Evolutionary conservation across 2,329 filamentous ascomycete species (phyloP).

Genomic region (Kalmusia sp.): DNA sequence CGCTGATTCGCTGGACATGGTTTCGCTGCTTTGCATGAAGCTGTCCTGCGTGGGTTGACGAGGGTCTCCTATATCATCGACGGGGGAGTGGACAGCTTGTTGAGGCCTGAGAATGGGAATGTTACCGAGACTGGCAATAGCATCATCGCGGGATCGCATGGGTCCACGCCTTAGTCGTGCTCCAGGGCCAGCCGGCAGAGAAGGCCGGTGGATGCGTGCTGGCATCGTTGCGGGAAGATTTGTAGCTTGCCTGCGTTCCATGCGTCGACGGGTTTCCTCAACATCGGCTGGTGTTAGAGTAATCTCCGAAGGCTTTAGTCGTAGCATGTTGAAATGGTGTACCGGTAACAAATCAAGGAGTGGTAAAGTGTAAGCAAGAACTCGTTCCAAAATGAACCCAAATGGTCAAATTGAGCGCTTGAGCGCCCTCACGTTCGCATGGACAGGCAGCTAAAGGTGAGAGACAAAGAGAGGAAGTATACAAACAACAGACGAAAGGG

Average conservation of each 20-base stretch:
- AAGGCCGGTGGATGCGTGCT: slow-evolving; percentile 12
- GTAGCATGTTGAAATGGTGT: slow-evolving; percentile 36
- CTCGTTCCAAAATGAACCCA: slow-evolving; percentile 16
- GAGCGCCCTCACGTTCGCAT: background rate
- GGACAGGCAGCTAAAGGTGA: background rate
- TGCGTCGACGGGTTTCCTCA: slow-evolving; percentile 41
- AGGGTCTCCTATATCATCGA: slow-evolving; percentile 22
- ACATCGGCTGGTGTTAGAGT: slow-evolving; percentile 45
- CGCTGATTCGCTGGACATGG: background rate
- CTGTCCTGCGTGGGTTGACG: slow-evolving; percentile 1
- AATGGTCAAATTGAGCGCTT: slow-evolving; percentile 11
- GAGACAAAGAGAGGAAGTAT: background rate
- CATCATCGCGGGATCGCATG: slow-evolving; percentile 37
- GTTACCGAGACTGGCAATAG: slow-evolving; percentile 31
- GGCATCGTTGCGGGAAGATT: slow-evolving; percentile 7
- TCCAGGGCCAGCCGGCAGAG: slow-evolving; percentile 13
- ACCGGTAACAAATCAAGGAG: slow-evolving; percentile 7
- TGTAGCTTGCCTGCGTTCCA: slow-evolving; percentile 33
- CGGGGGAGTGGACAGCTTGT: slow-evolving; percentile 25
- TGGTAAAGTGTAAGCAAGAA: slow-evolving; percentile 7
- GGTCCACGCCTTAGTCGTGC: slow-evolving; percentile 39
- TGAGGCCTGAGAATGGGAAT: slow-evolving; percentile 36
- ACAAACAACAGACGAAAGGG: background rate
- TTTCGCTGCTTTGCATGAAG: slow-evolving; percentile 10
- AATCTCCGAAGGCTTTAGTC: slow-evolving; percentile 45